Evolutionary conservation across 805 yeast species (phyloP), one percentile per base, ranked within the genome.

Genomic region (Kazachstania taianensis): DNA sequence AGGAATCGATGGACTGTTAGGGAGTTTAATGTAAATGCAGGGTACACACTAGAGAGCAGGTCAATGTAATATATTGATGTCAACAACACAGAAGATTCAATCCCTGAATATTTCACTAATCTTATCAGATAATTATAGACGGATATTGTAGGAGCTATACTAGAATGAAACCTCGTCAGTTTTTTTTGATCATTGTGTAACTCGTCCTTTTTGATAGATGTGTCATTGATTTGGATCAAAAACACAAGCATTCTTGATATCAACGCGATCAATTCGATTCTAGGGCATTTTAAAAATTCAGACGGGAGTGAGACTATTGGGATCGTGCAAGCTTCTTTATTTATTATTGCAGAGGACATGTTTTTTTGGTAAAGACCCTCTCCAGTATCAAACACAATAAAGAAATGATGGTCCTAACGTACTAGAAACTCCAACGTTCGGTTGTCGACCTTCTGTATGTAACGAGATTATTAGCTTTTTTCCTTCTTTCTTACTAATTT

Each of bases 1-100:
- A 89, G 60, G 50, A 86, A 92, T 39, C 98, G 70, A 55, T 89
- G 98, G 4, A 89, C 96, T 0, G 98, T 89, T 55, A 92, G 71
- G 2, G 95, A 81, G 59, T 85, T 89, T 41, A 89, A 62, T 13
- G 87, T 81, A 63, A 89, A 89, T 28, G 73, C 71, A 4, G 85
- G 77, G 52, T 79, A 89, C 33, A 80, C 78, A 34, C 76, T 72
- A 10, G 94, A 74, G 36, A 92, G 63, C 19, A 92, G 65, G 55
- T 89, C 98, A 38, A 87, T 86, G 51, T 86, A 87, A 55, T 86
- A 89, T n/a, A 92, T 77, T 10, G 92, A 70, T 1, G 94, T 70
- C 33, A 89, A 65, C 26, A 89, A 63, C 2, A 89, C 81, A 4
- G 94, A 81, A 42, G 81, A 81, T 45, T 86, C 94, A 39, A 92